Conservation (phyloP, 2,329 filamentous ascomycete genomes). For the Nothophoma quercina region DNA sequence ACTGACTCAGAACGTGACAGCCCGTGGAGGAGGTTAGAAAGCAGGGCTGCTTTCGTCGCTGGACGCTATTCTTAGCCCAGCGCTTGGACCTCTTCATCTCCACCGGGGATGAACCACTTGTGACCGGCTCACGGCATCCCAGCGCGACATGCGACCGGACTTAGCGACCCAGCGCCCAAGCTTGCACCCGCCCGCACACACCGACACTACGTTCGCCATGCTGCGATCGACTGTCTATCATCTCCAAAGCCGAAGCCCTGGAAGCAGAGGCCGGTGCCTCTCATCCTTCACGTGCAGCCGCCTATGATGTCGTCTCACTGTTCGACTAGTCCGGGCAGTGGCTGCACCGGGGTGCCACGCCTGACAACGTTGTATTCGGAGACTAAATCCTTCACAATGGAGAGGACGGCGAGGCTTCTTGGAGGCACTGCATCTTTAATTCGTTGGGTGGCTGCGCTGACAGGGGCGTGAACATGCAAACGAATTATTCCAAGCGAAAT, state of each 20-base stretch:
- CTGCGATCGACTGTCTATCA: constrained; percentile 37
- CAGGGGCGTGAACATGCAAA: constrained; percentile 12
- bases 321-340: constrained; percentile 15
- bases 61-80: constrained; percentile 15
- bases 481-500: constrained; percentile 15
- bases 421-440: constrained; percentile 16
- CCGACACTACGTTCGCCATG: constrained; percentile 27
- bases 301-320: constrained; percentile 41
- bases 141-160: constrained; percentile 21
- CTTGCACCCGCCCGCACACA: constrained; percentile 18
- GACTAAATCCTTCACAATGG: constrained; percentile 13
- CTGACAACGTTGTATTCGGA: constrained; percentile 9
- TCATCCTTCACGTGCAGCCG: constrained; percentile 31
- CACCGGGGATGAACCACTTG: constrained; percentile 16
- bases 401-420: constrained; percentile 12
- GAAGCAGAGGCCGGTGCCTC: constrained; percentile 20
- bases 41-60: constrained; percentile 19
- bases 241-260: constrained; percentile 31
- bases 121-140: constrained; percentile 22
- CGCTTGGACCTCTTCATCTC: constrained; percentile 9
- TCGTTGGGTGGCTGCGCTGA: constrained; percentile 7
- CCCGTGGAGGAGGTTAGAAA: constrained; percentile 14
- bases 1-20: constrained; percentile 14
- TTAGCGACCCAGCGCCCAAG: constrained; percentile 18
- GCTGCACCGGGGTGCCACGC: constrained; percentile 17